phyloP scores from a whole-genome alignment of 192 early-diverging fungal genomes.

The Mortierella claussenii region DNA sequence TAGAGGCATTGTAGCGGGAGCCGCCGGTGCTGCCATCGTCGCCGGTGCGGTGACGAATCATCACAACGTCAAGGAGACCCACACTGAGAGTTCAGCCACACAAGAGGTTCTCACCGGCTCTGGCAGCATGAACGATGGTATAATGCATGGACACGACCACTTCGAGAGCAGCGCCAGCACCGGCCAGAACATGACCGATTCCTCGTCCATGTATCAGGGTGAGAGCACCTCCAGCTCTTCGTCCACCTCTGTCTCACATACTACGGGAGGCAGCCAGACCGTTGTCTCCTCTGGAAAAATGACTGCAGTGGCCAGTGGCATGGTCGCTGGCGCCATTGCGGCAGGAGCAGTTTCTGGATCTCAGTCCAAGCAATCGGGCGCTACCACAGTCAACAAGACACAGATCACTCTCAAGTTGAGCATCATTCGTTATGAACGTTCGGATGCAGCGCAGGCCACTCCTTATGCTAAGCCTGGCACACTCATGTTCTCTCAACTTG shows the following conservation, averaged over 20 bases:
- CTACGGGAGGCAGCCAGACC: not conserved
- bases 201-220: slow-evolving; percentile 18
- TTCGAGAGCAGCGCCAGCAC: slow-evolving; percentile 12
- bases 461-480: slow-evolving; percentile 39
- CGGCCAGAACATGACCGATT: slow-evolving; percentile 6
- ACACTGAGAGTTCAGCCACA: not conserved
- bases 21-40: not conserved
- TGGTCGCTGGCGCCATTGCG: slow-evolving; percentile 3
- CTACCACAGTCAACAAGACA: slow-evolving; percentile 26
- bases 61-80: not conserved
- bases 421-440: slow-evolving; percentile 46
- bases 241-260: slow-evolving; percentile 3
- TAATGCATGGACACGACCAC: not conserved
- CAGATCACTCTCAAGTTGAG: slow-evolving; percentile 48
- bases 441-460: slow-evolving; percentile 32
- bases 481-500: slow-evolving; percentile 44
- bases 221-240: slow-evolving; percentile 8
- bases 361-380: not conserved
- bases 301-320: not conserved
- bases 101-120: slow-evolving; percentile 5
- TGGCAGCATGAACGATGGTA: not conserved
- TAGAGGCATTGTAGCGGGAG: slow-evolving; percentile 5
- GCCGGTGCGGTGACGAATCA: not conserved
- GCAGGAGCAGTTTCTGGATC: not conserved
- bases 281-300: not conserved